A percentile compares a stretch with the other conserved stretches of the same genome.
These are phyloP conservation scores for Buddleja alternifolia DNA, from an alignment of 257 asterid species.

Conservation along the genomic window DNA sequence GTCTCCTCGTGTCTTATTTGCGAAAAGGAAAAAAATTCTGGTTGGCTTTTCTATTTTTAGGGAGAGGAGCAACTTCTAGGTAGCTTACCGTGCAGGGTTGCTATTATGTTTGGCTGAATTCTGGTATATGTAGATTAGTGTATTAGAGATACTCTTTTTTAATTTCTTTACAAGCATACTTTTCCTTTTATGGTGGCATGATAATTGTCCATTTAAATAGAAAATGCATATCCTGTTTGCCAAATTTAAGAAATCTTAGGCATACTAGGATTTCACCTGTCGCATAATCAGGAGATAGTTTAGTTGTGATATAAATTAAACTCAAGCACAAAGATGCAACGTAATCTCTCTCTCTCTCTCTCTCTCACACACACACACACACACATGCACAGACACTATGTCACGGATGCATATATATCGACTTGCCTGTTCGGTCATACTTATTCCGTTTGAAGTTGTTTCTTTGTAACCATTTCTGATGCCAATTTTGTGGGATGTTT, in stretches of 20 bases:
- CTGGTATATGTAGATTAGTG: not conserved
- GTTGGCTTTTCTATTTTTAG: too few species aligned
- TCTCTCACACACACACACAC: not conserved
- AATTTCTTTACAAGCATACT: too few species aligned
- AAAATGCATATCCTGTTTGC: not conserved
- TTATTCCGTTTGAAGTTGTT: not conserved
- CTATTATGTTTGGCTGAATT: not conserved
- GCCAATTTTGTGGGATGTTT: conserved; percentile 19
- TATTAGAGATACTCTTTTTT: too few species aligned
- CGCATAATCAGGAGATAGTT: not conserved
- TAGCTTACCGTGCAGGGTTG: not conserved
- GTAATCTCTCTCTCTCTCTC: not conserved
- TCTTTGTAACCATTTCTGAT: not conserved
- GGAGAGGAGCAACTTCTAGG: not conserved
- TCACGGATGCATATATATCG: not conserved
- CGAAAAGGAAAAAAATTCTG: not conserved
- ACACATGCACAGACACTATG: not conserved
- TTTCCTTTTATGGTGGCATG: not conserved
- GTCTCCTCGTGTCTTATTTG: not conserved
- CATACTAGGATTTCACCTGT: not conserved
- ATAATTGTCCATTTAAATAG: not conserved
- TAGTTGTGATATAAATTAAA: not conserved
- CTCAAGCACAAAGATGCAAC: not conserved
- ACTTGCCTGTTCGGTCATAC: not conserved
- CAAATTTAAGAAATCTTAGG: not conserved